phyloP scores from a whole-genome alignment of 2,329 filamentous ascomycete species.

The Monosporascus sp. region DNA sequence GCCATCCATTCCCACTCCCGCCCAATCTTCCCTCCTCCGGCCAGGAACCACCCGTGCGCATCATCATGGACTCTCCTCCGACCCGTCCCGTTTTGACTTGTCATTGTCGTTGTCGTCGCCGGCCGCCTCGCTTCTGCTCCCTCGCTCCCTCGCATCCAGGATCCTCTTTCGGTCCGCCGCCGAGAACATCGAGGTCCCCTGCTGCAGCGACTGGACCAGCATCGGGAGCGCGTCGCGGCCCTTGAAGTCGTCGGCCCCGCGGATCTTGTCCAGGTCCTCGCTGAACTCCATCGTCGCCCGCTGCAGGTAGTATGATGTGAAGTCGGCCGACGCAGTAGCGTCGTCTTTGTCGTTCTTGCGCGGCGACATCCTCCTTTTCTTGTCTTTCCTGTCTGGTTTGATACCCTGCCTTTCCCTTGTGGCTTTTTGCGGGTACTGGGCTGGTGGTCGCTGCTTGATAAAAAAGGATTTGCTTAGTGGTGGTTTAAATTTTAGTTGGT shows the following conservation, averaged over 20 bases:
- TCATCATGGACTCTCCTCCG: neutral
- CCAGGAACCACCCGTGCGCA: too few relatives aligned
- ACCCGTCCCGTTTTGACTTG: constrained; percentile 1
- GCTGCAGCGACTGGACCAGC: constrained; percentile 62
- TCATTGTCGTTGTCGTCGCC: neutral
- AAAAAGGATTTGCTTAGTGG: too few relatives aligned
- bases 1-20: too few relatives aligned
- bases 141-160: constrained; percentile 12
- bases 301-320: constrained; percentile 64
- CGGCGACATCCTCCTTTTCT: constrained; percentile 9
- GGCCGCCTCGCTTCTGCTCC: neutral
- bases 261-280: constrained; percentile 68
- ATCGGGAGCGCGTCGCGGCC: constrained; percentile 53
- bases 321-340: constrained; percentile 31
- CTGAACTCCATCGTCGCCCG: constrained; percentile 65
- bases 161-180: constrained; percentile 41
- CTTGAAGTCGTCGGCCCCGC: constrained; percentile 65
- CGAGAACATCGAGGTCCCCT: constrained; percentile 59
- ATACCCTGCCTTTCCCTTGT: too few relatives aligned
- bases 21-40: too few relatives aligned
- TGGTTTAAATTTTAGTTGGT: too few relatives aligned
- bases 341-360: constrained; percentile 8
- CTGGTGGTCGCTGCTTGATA: too few relatives aligned
- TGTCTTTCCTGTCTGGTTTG: neutral
- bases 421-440: too few relatives aligned